Conservation (phyloP, 768 basidiomycete species). For the Pseudohyphozyma bogoriensis region DNA sequence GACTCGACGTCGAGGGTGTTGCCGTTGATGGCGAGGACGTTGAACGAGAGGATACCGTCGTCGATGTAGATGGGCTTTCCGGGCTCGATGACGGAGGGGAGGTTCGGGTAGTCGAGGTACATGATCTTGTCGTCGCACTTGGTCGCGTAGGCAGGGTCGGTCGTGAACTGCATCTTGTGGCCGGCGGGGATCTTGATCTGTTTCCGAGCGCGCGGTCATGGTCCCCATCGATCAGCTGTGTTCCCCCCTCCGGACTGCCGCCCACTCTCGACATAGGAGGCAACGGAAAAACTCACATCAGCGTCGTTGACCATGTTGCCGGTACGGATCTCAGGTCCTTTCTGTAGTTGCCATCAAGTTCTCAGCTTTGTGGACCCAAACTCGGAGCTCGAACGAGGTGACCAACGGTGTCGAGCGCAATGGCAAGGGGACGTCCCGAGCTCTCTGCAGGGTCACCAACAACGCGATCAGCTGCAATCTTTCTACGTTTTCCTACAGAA, state of each 20-base stretch:
- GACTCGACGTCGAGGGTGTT: conserved; percentile 76
- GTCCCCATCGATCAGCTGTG: too few relatives aligned
- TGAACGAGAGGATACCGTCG: conserved; percentile 54
- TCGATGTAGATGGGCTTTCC: conserved; percentile 97
- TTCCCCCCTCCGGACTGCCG: too few relatives aligned
- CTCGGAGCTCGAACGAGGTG: too few relatives aligned
- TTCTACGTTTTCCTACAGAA: background rate
- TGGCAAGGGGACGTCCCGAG: conserved; percentile 81
- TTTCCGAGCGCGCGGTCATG: background rate
- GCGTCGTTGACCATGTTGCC: conserved; percentile 75
- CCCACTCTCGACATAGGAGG: too few relatives aligned
- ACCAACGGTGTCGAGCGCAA: conserved; percentile 85
- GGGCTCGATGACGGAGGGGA: conserved; percentile 90
- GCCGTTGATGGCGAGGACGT: conserved; percentile 28
- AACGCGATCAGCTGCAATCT: background rate
- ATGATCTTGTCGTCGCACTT: conserved; percentile 70
- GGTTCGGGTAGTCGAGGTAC: conserved; percentile 90
- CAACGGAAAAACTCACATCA: conserved; percentile 55
- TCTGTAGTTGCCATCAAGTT: conserved; percentile 45
- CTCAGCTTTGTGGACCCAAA: background rate
- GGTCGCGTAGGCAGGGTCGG: conserved; percentile 69
- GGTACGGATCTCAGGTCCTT: conserved; percentile 99
- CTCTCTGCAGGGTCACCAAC: conserved; percentile 45
- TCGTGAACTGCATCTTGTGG: conserved; percentile 85
- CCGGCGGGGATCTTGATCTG: conserved; percentile 77